Base-by-base conservation (phyloP, 2,329 filamentous ascomycete species). In the Chaetoscypha palmicola region DNA sequence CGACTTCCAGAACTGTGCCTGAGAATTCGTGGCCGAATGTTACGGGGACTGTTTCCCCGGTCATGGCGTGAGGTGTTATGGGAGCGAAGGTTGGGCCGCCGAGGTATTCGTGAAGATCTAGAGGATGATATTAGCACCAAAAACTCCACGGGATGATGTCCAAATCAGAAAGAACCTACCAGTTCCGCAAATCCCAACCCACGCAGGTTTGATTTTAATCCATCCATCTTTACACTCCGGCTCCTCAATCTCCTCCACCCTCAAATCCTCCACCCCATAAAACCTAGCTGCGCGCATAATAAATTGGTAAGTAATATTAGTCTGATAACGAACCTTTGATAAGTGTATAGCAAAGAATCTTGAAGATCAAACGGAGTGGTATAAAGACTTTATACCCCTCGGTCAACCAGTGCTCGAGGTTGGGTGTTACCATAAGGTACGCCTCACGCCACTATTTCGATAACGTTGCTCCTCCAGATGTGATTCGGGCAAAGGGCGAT, bases 21-120 rank as follows among this genome's bases (percentile, higher is more conserved):
- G 71, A 74, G 60, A 83, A 79, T 56, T 84, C 81, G 55, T 84
- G 80, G 20, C 81, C 80, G 8, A 83, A 65, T 0, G 71, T 78
- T 8, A 82, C 68, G 3, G 79, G 80, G 26, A 77, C 68, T 1
- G 65, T 67, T 45, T 76, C 74, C 23, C 70, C 65, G 0, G 78
- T 83, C 17, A 82, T 60, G 2, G 71, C 71, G 53, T 83, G 79
- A 1, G 77, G 74, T 5, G 59, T 61, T 14, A 30, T 56, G 2
- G 76, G 74, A 1, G 70, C 68, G 60, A 74, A 70, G 20, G 64
- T 71, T 11, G 66, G 65, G 2, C 67, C 68, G 11, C 66, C 64
- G 36, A 72, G 62, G 52, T 73, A 77, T 57, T 77, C 73, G 52
- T 77, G 72, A 3, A 73, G 56, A 52, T 74, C 71, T 58, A 60